These are phyloP conservation scores for Danielozyma ontarioensis DNA, from an alignment of 805 yeast genomes.

Conservation along the genomic window DNA sequence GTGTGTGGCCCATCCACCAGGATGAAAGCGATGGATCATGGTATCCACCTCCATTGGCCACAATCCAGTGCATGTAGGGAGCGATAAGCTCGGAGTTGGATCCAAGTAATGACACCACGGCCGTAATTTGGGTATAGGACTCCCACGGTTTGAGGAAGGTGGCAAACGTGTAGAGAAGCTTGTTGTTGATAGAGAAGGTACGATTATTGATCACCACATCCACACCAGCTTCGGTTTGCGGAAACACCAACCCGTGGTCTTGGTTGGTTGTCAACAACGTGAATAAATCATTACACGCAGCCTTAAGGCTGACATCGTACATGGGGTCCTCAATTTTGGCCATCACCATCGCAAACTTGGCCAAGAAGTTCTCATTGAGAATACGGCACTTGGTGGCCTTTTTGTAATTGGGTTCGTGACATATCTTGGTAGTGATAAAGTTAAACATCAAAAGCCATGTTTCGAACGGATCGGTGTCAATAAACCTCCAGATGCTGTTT, in stretches of 20 bases:
- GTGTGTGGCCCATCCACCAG: conserved; percentile 76
- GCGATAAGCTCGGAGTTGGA: conserved; percentile 66
- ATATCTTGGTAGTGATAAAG: conserved; percentile 45
- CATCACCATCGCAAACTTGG: conserved; percentile 50
- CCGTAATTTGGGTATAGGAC: conserved; percentile 54
- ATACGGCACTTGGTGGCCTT: conserved; percentile 69
- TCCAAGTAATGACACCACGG: conserved; percentile 46
- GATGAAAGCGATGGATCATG: conserved; percentile 78
- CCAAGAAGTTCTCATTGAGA: conserved; percentile 71
- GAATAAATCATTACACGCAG: conserved; percentile 35
- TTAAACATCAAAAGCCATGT: conserved; percentile 39
- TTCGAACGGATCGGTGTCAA: conserved; percentile 48
- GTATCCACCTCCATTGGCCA: conserved; percentile 54
- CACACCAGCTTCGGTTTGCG: conserved; percentile 31
- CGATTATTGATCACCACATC: conserved; percentile 43
- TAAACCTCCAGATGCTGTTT: conserved; percentile 62
- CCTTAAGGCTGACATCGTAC: conserved; percentile 17
- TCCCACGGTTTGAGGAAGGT: conserved; percentile 79
- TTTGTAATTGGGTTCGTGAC: conserved; percentile 56
- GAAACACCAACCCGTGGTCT: conserved; percentile 42
- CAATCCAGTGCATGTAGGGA: conserved; percentile 57
- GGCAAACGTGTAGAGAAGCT: conserved; percentile 56
- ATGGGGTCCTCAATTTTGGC: conserved; percentile 11
- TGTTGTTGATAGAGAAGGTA: conserved; percentile 60
- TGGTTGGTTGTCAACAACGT: conserved; percentile 49